Conservation (phyloP, 148 eudicot species). For the Rhododendron vialii region DNA sequence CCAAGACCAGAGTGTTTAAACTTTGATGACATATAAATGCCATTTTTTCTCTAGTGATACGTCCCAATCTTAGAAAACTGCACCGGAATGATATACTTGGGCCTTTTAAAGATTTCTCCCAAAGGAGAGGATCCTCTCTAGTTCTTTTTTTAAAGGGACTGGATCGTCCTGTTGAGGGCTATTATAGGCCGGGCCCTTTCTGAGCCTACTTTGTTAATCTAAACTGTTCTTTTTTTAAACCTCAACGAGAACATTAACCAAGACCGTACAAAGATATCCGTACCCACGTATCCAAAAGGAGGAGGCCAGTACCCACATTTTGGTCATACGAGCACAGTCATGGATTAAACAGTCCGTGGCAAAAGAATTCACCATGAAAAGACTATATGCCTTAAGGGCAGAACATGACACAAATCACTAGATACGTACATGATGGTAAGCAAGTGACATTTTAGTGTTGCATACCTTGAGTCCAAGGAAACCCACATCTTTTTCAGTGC, state of each 20-base stretch:
- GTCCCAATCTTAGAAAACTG: neutral
- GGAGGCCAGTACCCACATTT: neutral
- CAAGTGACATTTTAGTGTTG: neutral
- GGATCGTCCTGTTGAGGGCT: too few species aligned
- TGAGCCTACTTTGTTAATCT: too few species aligned
- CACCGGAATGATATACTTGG: neutral
- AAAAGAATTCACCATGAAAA: neutral
- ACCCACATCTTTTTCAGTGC: slow-evolving; percentile 9
- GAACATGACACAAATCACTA: neutral
- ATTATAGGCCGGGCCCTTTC: too few species aligned
- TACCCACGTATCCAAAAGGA: too few species aligned
- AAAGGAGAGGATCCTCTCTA: too few species aligned
- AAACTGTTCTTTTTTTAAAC: too few species aligned
- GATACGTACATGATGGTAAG: neutral
- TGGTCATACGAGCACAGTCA: neutral
- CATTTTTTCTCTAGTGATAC: neutral
- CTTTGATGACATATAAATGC: too few species aligned
- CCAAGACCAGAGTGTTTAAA: neutral
- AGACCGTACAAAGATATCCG: too few species aligned
- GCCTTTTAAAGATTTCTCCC: too few species aligned
- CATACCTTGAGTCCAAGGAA: neutral
- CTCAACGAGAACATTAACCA: too few species aligned
- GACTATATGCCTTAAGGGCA: neutral
- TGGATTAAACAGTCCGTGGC: neutral
- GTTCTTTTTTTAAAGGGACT: too few species aligned